A percentile compares a stretch with the other conserved stretches of the same genome.
phyloP scores from a whole-genome alignment of 1,284 basidiomycete species.

The Exobasidium rhododendri region DNA sequence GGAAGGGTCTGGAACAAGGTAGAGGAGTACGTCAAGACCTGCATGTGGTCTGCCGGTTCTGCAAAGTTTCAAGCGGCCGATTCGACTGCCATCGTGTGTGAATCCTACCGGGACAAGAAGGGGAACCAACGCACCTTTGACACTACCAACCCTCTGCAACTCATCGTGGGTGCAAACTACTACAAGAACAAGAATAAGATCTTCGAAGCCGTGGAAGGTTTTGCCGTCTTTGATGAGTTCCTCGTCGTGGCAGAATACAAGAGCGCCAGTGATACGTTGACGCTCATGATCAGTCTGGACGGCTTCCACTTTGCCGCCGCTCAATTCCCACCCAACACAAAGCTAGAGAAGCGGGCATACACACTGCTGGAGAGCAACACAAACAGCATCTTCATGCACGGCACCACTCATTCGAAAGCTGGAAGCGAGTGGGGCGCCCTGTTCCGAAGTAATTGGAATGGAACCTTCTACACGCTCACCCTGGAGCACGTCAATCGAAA shows the following conservation, averaged over 20 bases:
- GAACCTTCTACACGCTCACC: slow-evolving; percentile 88
- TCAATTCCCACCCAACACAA: slow-evolving; percentile 83
- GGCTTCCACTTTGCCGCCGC: slow-evolving; percentile 78
- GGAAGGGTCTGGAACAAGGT: slow-evolving; percentile 74
- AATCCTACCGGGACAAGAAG: slow-evolving; percentile 76
- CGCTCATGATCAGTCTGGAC: slow-evolving; percentile 87
- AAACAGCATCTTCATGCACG: slow-evolving; percentile 86
- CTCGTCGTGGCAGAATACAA: slow-evolving; percentile 86
- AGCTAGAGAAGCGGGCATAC: slow-evolving; percentile 82
- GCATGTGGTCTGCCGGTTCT: slow-evolving; percentile 82
- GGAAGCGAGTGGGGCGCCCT: slow-evolving; percentile 82
- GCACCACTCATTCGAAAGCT: slow-evolving; percentile 78
- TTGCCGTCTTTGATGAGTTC: slow-evolving; percentile 93
- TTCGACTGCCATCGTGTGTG: slow-evolving; percentile 83
- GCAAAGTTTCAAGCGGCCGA: slow-evolving; percentile 71
- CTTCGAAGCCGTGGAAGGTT: slow-evolving; percentile 85
- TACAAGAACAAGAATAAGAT: slow-evolving; percentile 67
- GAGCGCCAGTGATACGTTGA: slow-evolving; percentile 22
- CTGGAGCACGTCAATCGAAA: slow-evolving; percentile 87
- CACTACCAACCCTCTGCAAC: slow-evolving; percentile 67
- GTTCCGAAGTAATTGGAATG: slow-evolving; percentile 93
- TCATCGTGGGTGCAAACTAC: slow-evolving; percentile 75
- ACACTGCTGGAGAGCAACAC: slow-evolving; percentile 93
- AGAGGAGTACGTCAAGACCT: slow-evolving; percentile 83
- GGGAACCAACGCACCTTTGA: slow-evolving; percentile 66